Percentiles rank a stretch among this genome's conserved stretches.
Evolutionary conservation across 202 grass and related monocot species (phyloP).

Genomic region (Panicum hallii): DNA sequence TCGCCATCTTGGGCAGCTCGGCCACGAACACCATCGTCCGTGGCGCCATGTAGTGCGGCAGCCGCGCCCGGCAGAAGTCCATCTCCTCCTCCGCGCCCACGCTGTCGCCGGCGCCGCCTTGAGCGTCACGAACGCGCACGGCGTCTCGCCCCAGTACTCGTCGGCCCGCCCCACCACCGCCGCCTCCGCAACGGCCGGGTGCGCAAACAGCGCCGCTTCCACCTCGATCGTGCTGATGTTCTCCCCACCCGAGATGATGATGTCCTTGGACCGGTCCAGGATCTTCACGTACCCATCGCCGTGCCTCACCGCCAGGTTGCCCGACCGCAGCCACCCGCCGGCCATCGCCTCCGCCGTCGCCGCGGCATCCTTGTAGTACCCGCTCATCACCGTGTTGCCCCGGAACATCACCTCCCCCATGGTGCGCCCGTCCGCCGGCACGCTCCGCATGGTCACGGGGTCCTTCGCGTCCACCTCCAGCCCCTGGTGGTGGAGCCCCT

Average conservation of each 20-base stretch:
- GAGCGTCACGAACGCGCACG: slow-evolving; percentile 78
- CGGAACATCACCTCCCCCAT: slow-evolving; percentile 69
- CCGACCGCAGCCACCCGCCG: too few species aligned
- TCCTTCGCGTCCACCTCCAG: slow-evolving; percentile 65
- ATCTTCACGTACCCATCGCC: too few species aligned
- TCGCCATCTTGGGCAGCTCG: slow-evolving; percentile 83
- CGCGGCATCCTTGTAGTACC: slow-evolving; percentile 65
- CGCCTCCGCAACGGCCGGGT: slow-evolving; percentile 67
- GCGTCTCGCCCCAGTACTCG: slow-evolving; percentile 89
- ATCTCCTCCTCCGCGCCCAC: too few species aligned
- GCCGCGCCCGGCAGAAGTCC: background rate
- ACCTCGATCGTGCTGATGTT: slow-evolving; percentile 92
- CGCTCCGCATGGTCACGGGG: slow-evolving; percentile 56
- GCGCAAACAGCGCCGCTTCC: slow-evolving; percentile 66
- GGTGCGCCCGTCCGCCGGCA: slow-evolving; percentile 53
- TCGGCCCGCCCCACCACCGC: slow-evolving; percentile 72
- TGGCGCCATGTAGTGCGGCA: slow-evolving; percentile 80
- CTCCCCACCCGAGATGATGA: slow-evolving; percentile 93
- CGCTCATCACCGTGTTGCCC: slow-evolving; percentile 69
- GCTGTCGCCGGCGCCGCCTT: background rate
- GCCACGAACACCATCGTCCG: slow-evolving; percentile 64
- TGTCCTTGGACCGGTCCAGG: slow-evolving; percentile 59
- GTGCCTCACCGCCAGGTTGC: too few species aligned
- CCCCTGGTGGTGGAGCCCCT: slow-evolving; percentile 54
- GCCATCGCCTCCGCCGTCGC: background rate